Percentiles rank a stretch among this genome's conserved stretches.
phyloP scores from a whole-genome alignment of 192 early-diverging fungal genomes.

The Oehlia diaphana region DNA sequence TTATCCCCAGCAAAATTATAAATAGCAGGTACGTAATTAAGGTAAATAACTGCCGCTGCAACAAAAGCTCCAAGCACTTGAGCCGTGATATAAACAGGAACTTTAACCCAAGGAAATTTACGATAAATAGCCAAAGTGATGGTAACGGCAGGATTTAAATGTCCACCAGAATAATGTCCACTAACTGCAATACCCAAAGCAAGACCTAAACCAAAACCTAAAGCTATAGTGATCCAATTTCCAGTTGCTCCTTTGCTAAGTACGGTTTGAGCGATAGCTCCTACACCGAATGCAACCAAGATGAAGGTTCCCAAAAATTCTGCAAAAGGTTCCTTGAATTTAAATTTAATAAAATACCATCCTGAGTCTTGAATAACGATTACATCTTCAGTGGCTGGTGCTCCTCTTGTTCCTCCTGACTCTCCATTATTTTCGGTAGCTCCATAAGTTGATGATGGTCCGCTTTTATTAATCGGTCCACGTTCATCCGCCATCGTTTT shows the following conservation, averaged over 20 bases:
- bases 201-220: conserved; percentile 67
- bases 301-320: conserved; percentile 77
- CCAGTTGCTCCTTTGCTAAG: conserved; percentile 24
- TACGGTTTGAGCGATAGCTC: conserved; percentile 57
- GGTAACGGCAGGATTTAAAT: conserved; percentile 79
- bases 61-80: conserved; percentile 73
- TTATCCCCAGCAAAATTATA: conserved; percentile 53
- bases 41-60: conserved; percentile 69
- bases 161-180: conserved; percentile 70
- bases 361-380: not conserved
- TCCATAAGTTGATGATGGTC: not conserved
- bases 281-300: conserved; percentile 64
- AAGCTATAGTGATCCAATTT: conserved; percentile 53
- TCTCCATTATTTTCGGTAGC: not conserved
- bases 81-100: conserved; percentile 61
- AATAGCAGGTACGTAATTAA: conserved; percentile 61
- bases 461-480: not conserved
- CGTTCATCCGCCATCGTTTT: not conserved
- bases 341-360: conserved; percentile 6
- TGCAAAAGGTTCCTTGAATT: conserved; percentile 61
- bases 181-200: conserved; percentile 62
- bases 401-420: not conserved
- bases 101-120: conserved; percentile 69
- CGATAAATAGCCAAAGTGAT: conserved; percentile 64
- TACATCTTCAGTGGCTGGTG: not conserved